A percentile compares a stretch with the other conserved stretches of the same genome.
phyloP scores from a whole-genome alignment of 345 rosid genomes.

The Arabis hirsuta region DNA sequence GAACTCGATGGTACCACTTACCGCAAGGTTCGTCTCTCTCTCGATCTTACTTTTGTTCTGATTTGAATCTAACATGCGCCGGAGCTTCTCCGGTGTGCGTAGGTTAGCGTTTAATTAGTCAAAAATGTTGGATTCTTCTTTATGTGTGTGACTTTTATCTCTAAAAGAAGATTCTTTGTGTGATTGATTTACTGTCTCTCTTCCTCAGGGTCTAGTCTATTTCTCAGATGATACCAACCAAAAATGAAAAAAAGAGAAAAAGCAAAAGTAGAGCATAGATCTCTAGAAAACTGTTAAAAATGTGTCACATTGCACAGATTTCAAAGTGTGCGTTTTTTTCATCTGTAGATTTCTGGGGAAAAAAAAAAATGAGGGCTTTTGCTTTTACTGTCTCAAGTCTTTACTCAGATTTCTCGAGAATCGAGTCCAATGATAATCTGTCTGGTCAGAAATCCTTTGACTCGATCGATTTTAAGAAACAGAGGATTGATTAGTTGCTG shows the following conservation, averaged over 20 bases:
- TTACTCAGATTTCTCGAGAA: conserved; percentile 12
- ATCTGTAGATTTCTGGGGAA: conserved; percentile 33
- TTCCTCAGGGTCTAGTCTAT: conserved; percentile 27
- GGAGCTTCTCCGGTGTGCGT: conserved; percentile 5
- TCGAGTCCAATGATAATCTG: conserved; percentile 43
- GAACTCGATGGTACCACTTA: conserved; percentile 88
- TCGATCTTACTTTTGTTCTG: background rate
- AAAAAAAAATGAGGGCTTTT: conserved; percentile 36
- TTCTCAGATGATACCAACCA: conserved; percentile 35
- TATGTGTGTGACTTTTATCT: too few relatives aligned
- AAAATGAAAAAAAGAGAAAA: background rate
- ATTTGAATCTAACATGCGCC: conserved; percentile 1
- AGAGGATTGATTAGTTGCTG: too few relatives aligned
- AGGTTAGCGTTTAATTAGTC: conserved; percentile 38
- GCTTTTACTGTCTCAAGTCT: conserved; percentile 42
- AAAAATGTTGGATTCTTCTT: conserved; percentile 22
- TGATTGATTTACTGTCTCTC: conserved; percentile 15
- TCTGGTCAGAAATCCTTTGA: conserved; percentile 33
- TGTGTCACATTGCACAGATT: conserved; percentile 32
- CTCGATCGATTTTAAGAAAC: conserved; percentile 1
- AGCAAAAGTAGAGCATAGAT: conserved; percentile 47
- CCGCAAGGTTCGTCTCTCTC: conserved; percentile 62
- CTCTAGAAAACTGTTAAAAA: conserved; percentile 44
- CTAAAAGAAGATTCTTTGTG: conserved; percentile 31
- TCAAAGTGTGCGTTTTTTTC: conserved; percentile 37